Evolutionary conservation across 495 filamentous ascomycete species (phyloP).

Genomic region (Daldinia concentrica): DNA sequence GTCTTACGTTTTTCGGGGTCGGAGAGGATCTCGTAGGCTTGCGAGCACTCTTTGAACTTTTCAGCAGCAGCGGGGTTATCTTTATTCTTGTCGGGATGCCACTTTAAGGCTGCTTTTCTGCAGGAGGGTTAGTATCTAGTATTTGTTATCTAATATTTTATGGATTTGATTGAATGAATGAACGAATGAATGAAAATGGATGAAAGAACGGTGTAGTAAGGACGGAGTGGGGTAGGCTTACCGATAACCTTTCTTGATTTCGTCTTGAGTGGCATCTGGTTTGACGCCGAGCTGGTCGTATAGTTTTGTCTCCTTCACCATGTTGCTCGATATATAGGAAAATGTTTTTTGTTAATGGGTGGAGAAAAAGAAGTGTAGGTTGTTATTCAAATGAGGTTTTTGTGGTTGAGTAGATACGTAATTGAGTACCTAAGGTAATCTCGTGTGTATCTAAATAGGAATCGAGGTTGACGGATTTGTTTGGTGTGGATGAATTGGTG

Average conservation of each 20-base stretch:
- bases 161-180: slow-evolving; percentile 11
- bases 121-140: slow-evolving; percentile 31
- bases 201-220: slow-evolving; percentile 11
- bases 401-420: not conserved
- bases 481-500: slow-evolving; percentile 1
- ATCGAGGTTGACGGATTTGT: slow-evolving; percentile 10
- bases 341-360: slow-evolving; percentile 12
- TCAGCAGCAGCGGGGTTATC: slow-evolving; percentile 83
- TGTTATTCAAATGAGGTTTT: not conserved
- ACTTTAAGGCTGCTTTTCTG: slow-evolving; percentile 89
- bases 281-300: slow-evolving; percentile 82
- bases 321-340: slow-evolving; percentile 50
- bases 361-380: not conserved
- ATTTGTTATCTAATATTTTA: not conserved
- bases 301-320: slow-evolving; percentile 89
- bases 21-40: slow-evolving; percentile 97
- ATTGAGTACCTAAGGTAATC: not conserved
- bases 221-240: slow-evolving; percentile 54
- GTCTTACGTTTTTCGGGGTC: slow-evolving; percentile 97
- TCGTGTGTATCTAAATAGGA: not conserved
- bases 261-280: slow-evolving; percentile 83
- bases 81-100: slow-evolving; percentile 97
- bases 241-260: slow-evolving; percentile 97
- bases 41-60: slow-evolving; percentile 94
- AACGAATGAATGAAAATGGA: slow-evolving; percentile 2